These are phyloP conservation scores for Starmera dryadoides DNA, from an alignment of 805 yeast genomes.

Conservation along the genomic window DNA sequence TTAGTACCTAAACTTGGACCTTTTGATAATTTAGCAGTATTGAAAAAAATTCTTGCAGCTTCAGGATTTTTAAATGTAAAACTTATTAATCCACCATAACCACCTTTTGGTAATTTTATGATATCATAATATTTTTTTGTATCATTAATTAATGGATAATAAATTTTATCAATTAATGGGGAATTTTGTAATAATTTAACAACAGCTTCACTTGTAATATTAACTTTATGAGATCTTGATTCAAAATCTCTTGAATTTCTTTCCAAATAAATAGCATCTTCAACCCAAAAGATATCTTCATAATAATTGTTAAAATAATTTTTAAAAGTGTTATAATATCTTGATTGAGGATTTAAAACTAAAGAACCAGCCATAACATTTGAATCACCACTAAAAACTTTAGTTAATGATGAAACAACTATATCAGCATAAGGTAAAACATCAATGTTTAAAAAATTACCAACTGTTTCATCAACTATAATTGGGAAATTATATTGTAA, in stretches of 20 bases:
- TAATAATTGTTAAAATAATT: constrained; percentile 42
- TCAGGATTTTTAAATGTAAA: constrained; percentile 57
- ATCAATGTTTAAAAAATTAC: constrained; percentile 80
- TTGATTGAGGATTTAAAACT: constrained; percentile 64
- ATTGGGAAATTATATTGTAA: constrained; percentile 67
- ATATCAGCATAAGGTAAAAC: constrained; percentile 81
- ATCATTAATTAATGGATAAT: constrained; percentile 55
- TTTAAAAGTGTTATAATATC: constrained; percentile 42
- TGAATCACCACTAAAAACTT: constrained; percentile 89
- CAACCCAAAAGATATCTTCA: constrained; percentile 83
- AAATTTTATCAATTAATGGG: constrained; percentile 51
- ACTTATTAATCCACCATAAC: constrained; percentile 85
- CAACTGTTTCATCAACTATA: constrained; percentile 91
- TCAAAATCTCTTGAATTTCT: constrained; percentile 89
- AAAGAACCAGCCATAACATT: constrained; percentile 94
- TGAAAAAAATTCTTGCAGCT: constrained; percentile 69
- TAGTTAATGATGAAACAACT: constrained; percentile 80
- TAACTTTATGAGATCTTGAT: constrained; percentile 45
- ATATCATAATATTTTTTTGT: constrained; percentile 63
- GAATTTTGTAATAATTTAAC: constrained; percentile 43
- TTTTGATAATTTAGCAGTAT: constrained; percentile 62
- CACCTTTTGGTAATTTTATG: constrained; percentile 62
- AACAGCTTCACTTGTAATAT: constrained; percentile 47
- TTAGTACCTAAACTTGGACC: constrained; percentile 92
- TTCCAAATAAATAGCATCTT: constrained; percentile 88